Base-by-base conservation (phyloP, 1,139 yeast genomes). In the Kurtzmaniella natalensis region DNA sequence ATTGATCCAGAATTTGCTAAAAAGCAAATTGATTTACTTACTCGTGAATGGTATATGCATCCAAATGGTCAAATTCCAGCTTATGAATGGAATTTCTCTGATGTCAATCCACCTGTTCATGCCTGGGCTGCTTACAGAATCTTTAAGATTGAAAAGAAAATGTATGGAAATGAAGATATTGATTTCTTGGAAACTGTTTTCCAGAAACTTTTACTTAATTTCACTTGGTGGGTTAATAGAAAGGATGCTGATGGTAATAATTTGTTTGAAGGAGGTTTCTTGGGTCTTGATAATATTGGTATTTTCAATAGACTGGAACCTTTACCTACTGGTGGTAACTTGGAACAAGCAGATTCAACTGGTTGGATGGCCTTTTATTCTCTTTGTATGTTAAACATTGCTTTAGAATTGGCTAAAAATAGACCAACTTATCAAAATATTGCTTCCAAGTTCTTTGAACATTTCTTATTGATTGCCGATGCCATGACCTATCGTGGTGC, bases 11-110 rank as follows among this genome's bases (percentile, higher is more conserved):
- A 79, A 43, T 89, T 87, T 65, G 95, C 96, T 30, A 89, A 89
- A 58, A 81, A 78, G 50, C 96, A 89, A 61, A 72, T 89, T 45
- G 95, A 85, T 56, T 66, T 88, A 40, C 67, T 89, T 55, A 83
- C 95, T 25, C 74, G 96, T 51, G 97, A 89, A 59, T 89, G 97
- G 97, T 89, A 88, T 59, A 87, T 88, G 95, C 96, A 92, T 59
- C 96, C 97, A 30, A 89, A 89, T 56, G 97, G 97, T n/a, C 96
- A 89, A 60, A 80, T 88, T 44, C 97, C 97, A 1, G 96, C 96
- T 15, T 89, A 89, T 57, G 97, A 89, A 59, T 89, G 97, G 97
- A 89, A 89, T 58, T 89, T 89, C 51, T 72, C 87, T 44, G 97
- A 89, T 57, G 96, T 92, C 15, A 89, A 89, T 55, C 97, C 97